A percentile compares a stretch with the other conserved stretches of the same genome.
Evolutionary conservation across 805 yeast species (phyloP).

Genomic region (Peterozyma xylosa): DNA sequence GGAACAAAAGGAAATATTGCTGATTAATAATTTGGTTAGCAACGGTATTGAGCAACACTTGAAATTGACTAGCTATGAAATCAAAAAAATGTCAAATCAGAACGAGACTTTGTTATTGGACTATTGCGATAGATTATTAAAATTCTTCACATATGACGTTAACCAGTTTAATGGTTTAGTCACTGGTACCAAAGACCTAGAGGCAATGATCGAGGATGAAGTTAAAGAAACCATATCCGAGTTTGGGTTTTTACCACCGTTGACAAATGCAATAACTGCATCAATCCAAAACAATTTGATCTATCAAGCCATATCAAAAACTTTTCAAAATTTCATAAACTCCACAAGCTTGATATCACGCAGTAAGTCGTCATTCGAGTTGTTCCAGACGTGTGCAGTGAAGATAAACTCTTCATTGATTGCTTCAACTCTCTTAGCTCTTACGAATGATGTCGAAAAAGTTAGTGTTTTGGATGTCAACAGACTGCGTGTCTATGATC

Average conservation of each 20-base stretch:
- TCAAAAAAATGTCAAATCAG: conserved; percentile 26
- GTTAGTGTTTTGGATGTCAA: conserved; percentile 23
- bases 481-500: conserved; percentile 1
- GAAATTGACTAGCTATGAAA: conserved; percentile 34
- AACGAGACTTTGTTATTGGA: conserved; percentile 18
- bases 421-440: conserved; percentile 12
- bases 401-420: conserved; percentile 4
- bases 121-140: conserved; percentile 19
- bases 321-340: conserved; percentile 3
- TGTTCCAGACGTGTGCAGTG: conserved; percentile 1
- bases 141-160: conserved; percentile 24
- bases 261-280: conserved; percentile 43
- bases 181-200: not conserved
- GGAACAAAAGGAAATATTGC: conserved; percentile 9
- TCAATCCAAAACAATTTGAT: conserved; percentile 48
- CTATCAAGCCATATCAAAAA: conserved; percentile 22
- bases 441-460: conserved; percentile 44
- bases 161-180: conserved; percentile 29
- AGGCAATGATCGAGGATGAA: not conserved
- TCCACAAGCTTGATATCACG: conserved; percentile 2
- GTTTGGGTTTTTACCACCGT: conserved; percentile 57
- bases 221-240: conserved; percentile 14
- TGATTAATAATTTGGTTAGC: conserved; percentile 7
- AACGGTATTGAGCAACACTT: conserved; percentile 29
- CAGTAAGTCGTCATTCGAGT: not conserved